Percentiles rank a stretch among this genome's conserved stretches.
phyloP scores from a whole-genome alignment of 148 eudicot species.

The Mesembryanthemum crystallinum region DNA sequence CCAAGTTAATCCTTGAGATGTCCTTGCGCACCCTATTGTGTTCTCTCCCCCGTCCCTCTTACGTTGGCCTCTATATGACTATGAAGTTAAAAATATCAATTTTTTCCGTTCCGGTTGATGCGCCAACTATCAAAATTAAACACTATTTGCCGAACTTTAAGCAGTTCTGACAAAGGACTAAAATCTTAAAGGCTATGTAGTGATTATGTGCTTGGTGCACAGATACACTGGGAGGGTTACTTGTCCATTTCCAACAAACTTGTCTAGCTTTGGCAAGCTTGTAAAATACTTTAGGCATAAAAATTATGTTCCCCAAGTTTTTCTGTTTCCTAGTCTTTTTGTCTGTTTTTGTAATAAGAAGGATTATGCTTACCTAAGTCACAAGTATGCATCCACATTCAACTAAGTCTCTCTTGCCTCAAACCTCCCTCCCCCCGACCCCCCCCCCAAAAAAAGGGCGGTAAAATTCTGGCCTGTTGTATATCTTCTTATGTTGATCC shows the following conservation, averaged over 20 bases:
- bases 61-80: no score
- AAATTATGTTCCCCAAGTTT: no score
- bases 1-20: not conserved
- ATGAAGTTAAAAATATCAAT: not conserved
- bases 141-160: not conserved
- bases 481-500: not conserved
- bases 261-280: no score
- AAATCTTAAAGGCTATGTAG: not conserved
- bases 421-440: not conserved
- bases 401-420: not conserved
- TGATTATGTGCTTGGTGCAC: not conserved
- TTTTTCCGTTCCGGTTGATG: not conserved
- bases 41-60: no score
- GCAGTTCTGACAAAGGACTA: not conserved
- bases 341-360: no score
- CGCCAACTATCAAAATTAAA: not conserved
- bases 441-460: not conserved
- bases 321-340: no score
- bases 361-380: no score
- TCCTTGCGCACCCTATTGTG: not conserved
- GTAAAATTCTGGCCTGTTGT: not conserved
- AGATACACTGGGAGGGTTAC: no score
- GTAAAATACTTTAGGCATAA: no score
- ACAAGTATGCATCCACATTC: no score
- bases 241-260: no score